Evolutionary conservation across 305 asterid species (phyloP), one percentile per base, ranked within the genome.

Genomic region (Caryopteris hybrid): DNA sequence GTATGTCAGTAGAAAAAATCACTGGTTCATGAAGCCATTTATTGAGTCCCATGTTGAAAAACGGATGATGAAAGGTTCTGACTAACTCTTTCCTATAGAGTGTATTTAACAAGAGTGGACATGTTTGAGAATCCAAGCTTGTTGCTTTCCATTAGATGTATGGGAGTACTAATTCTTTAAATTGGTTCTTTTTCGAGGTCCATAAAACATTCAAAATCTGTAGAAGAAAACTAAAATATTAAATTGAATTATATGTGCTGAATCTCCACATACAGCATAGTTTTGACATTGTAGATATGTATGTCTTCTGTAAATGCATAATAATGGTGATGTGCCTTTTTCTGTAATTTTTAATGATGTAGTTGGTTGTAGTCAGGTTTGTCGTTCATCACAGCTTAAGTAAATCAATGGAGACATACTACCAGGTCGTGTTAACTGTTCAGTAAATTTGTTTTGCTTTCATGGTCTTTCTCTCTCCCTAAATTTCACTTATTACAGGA

Each of bases 361-460:
- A 34, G 42, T 71, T 84, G 76, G 75, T 80, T 80, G 75, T 82
- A 93, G 99, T 93, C 89, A 93, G 99, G 89, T 93, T 93, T 78
- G 97, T 93, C 18, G 69, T 93, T 76, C 99, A 93, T 79, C 99
- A 93, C 87, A 93, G 96, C 84, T 81, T 93, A 80, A 84, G 99
- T 91, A 93, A 93, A 86, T 93, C 99, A 47, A 88, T 93, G 92
- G 99, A 93, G 83, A 93, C 97, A 50, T 93, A 93, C 74, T 93
- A 93, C 79, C 99, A 93, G 99, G 97, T 93, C 70, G 78, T 64
- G 61, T 75, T 55, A 18, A n/a, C n/a, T n/a, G n/a, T n/a, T n/a
- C n/a, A 67, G 59, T 59, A 53, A 54, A 38, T 52, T 64, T 63
- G 13, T 66, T 82, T 79, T 61, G 46, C 69, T 41, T 70, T 39